Evolutionary conservation across 1,284 basidiomycete species (phyloP), one percentile per base, ranked within the genome.

Genomic region (Ganoderma meredithae): DNA sequence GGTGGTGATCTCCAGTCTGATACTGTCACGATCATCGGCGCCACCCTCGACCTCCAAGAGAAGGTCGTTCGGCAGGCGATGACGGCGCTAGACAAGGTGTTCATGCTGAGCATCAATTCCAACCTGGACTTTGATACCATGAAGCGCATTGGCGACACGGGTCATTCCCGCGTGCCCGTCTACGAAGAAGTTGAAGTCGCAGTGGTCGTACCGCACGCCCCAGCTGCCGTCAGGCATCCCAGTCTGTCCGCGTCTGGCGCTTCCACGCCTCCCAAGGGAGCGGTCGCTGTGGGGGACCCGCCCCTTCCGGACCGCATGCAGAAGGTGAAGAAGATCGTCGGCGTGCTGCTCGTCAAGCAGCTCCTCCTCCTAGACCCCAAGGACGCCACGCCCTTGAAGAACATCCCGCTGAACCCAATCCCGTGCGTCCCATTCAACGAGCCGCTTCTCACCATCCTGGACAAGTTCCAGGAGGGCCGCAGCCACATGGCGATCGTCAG

Each of bases 401-500:
- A 86, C 62, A 86, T 95, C 62, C 90, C 90, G 1, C 83, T 96
- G 60, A 95, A 96, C 79, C 91, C 90, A 69, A 89, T 96, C 2
- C 92, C 91, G 0, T 92, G 90, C 52, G 92, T 96, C 1, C 91
- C 94, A 0, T 90, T 87, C 67, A 94, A 97, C 74, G 93, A 95
- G 79, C 88, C 94, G n/a, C 83, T 97, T 3, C 86, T 96, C 19
- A 90, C 92, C 44, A 92, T 96, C 71, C 86, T 97, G 64, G 95
- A 97, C 77, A 92, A 86, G 69, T 97, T 97, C 80, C 95, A 97
- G 78, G 94, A 96, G 76, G 95, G 95, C n/a, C 86, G 94, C 53
- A 93, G 91, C 49, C 95, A 97, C 77, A 95, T 97, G 87, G 95
- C 95, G 43, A 92, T 97, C 71, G 95, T 97, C 72, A 88, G 88